phyloP scores from a whole-genome alignment of 2,329 filamentous ascomycete genomes.

The Pyrenophora teres region DNA sequence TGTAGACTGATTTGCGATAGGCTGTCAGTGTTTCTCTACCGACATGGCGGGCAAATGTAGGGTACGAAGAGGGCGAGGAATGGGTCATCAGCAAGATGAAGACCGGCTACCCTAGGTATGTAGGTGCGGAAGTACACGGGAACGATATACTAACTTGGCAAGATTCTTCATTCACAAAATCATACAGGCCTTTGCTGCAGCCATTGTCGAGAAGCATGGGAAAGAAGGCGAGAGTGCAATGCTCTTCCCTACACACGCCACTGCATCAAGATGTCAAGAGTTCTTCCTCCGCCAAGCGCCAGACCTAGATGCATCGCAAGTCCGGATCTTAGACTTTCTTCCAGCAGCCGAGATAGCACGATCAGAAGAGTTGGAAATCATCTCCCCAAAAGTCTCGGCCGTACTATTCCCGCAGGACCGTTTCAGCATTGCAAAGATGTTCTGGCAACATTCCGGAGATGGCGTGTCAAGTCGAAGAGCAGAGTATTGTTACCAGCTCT shows the following conservation, averaged over 20 bases:
- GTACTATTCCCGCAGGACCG: constrained; percentile 72
- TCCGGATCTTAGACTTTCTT: constrained; percentile 66
- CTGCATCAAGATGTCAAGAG: constrained; percentile 72
- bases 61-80: constrained; percentile 88
- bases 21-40: constrained; percentile 95
- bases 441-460: constrained; percentile 96
- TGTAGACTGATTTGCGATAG: constrained; percentile 54
- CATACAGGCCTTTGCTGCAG: constrained; percentile 73
- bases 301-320: constrained; percentile 54
- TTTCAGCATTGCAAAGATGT: constrained; percentile 81
- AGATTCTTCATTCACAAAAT: constrained; percentile 91
- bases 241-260: constrained; percentile 75
- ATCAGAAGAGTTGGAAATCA: constrained; percentile 52
- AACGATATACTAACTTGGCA: constrained; percentile 14
- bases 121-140: constrained; percentile 1
- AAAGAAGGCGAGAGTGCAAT: constrained; percentile 70
- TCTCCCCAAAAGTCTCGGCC: constrained; percentile 52
- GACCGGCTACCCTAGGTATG: constrained; percentile 85
- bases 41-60: constrained; percentile 88
- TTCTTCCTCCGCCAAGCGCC: constrained; percentile 71
- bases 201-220: constrained; percentile 69
- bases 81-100: constrained; percentile 86
- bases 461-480: constrained; percentile 89
- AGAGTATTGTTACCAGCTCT: constrained; percentile 81
- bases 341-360: constrained; percentile 62